Percentiles rank a stretch among this genome's conserved stretches.
phyloP scores from a whole-genome alignment of 2,329 filamentous ascomycete genomes.

The Verticillium dahliae region DNA sequence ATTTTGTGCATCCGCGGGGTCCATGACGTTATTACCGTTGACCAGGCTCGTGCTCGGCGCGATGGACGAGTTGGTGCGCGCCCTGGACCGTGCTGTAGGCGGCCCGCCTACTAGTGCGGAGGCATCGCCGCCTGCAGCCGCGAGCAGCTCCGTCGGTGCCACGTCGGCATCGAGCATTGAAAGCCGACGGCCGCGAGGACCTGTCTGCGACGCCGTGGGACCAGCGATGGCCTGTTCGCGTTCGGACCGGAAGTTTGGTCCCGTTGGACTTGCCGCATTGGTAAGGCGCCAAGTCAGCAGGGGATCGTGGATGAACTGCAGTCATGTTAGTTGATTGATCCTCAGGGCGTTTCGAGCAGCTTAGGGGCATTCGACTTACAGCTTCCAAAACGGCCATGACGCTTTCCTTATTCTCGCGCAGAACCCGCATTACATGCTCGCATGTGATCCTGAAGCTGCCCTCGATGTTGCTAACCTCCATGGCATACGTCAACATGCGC shows the following conservation, averaged over 20 bases:
- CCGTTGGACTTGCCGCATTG: conserved; percentile 53
- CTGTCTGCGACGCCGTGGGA: conserved; percentile 22
- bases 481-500: conserved; percentile 97
- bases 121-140: conserved; percentile 28
- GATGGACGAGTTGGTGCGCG: conserved; percentile 53
- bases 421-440: conserved; percentile 95
- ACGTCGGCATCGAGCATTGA: conserved; percentile 63
- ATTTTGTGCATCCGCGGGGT: conserved; percentile 76
- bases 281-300: conserved; percentile 92
- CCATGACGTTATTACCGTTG: conserved; percentile 29
- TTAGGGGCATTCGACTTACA: conserved; percentile 37
- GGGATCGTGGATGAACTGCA: conserved; percentile 96
- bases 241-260: conserved; percentile 61
- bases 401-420: conserved; percentile 95
- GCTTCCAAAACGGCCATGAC: conserved; percentile 98
- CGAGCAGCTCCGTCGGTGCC: conserved; percentile 52
- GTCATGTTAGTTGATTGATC: conserved; percentile 13
- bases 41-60: conserved; percentile 25
- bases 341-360: background rate
- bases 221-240: conserved; percentile 47
- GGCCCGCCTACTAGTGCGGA: conserved; percentile 35
- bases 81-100: conserved; percentile 42
- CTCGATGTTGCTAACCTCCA: conserved; percentile 99
- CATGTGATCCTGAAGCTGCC: conserved; percentile 97
- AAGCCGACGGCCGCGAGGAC: conserved; percentile 52